phyloP scores from a whole-genome alignment of 78 protist genomes.

The Pigoraptor vietnamica region DNA sequence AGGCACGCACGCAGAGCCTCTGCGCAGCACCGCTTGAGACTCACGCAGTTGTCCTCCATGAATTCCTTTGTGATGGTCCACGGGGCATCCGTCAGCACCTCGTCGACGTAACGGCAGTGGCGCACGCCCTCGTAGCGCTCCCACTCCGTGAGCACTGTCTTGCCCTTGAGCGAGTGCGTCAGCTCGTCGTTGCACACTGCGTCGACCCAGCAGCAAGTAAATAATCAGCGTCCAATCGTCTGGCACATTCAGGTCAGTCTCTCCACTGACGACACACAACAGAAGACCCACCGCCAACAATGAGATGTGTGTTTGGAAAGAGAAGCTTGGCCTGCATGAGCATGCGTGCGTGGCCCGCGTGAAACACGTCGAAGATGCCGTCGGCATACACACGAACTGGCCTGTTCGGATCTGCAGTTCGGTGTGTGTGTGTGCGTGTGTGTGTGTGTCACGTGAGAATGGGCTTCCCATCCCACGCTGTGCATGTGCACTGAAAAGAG shows the following conservation, averaged over 20 bases:
- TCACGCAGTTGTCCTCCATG: constrained; percentile 36
- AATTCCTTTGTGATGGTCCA: constrained; percentile 67
- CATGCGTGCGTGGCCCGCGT: constrained; percentile 61
- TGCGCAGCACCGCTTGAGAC: neutral
- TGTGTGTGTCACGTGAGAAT: too few species aligned
- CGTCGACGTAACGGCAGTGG: constrained; percentile 74
- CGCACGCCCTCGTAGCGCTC: constrained; percentile 63
- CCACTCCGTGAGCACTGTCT: constrained; percentile 52
- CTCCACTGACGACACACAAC: too few species aligned
- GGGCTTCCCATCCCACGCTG: too few species aligned
- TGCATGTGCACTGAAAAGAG: too few species aligned
- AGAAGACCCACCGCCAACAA: constrained; percentile 56
- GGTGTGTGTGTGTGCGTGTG: too few species aligned
- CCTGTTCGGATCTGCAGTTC: neutral
- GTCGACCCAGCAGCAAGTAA: too few species aligned
- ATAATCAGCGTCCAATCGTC: too few species aligned
- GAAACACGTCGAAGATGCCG: constrained; percentile 67
- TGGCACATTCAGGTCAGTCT: neutral
- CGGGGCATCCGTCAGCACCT: constrained; percentile 66
- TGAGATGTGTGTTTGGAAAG: constrained; percentile 48
- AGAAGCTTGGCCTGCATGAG: constrained; percentile 62
- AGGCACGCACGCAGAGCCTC: too few species aligned
- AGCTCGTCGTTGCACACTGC: constrained; percentile 60
- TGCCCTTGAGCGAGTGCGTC: constrained; percentile 59
- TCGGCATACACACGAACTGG: constrained; percentile 53